Evolutionary conservation across 2,329 filamentous ascomycete genomes (phyloP).

Genomic region (Knufia fluminis): DNA sequence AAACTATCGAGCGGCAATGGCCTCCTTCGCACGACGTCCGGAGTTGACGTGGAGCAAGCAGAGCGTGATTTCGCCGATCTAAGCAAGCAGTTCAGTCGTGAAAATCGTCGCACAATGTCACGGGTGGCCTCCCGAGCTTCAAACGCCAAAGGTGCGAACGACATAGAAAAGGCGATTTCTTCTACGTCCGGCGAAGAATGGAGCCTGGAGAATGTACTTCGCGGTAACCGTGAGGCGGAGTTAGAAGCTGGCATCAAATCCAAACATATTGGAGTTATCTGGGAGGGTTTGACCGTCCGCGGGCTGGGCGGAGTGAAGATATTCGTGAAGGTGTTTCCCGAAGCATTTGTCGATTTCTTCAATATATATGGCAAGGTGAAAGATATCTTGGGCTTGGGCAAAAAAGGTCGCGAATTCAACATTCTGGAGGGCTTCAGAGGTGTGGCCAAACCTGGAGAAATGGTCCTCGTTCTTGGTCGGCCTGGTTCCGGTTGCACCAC

Average conservation of each 20-base stretch:
- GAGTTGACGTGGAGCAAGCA: slow-evolving; percentile 39
- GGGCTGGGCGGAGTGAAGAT: slow-evolving; percentile 67
- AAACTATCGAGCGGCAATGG: slow-evolving; percentile 26
- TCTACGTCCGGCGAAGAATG: slow-evolving; percentile 51
- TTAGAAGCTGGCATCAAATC: slow-evolving; percentile 67
- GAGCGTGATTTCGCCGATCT: slow-evolving; percentile 36
- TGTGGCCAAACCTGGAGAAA: slow-evolving; percentile 70
- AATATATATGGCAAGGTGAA: slow-evolving; percentile 60
- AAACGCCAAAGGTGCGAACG: slow-evolving; percentile 27
- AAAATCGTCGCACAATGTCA: slow-evolving; percentile 30
- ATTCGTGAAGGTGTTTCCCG: slow-evolving; percentile 64
- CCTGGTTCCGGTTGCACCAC: slow-evolving; percentile 66
- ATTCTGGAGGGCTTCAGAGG: slow-evolving; percentile 61
- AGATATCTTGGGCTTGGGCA: slow-evolving; percentile 54
- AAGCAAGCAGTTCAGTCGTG: slow-evolving; percentile 32
- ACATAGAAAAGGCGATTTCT: slow-evolving; percentile 50
- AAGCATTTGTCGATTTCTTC: slow-evolving; percentile 67
- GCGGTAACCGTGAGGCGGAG: slow-evolving; percentile 62
- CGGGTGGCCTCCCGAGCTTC: slow-evolving; percentile 26
- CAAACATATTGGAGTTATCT: slow-evolving; percentile 70
- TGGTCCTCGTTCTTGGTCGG: slow-evolving; percentile 73
- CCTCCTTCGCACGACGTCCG: slow-evolving; percentile 26
- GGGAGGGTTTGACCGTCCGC: slow-evolving; percentile 67
- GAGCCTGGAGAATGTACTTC: slow-evolving; percentile 64
- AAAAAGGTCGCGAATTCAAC: slow-evolving; percentile 61